A percentile compares a stretch with the other conserved stretches of the same genome.
These are phyloP conservation scores for Aspergillus melleus DNA, from an alignment of 2,329 filamentous ascomycete genomes.

Conservation along the genomic window DNA sequence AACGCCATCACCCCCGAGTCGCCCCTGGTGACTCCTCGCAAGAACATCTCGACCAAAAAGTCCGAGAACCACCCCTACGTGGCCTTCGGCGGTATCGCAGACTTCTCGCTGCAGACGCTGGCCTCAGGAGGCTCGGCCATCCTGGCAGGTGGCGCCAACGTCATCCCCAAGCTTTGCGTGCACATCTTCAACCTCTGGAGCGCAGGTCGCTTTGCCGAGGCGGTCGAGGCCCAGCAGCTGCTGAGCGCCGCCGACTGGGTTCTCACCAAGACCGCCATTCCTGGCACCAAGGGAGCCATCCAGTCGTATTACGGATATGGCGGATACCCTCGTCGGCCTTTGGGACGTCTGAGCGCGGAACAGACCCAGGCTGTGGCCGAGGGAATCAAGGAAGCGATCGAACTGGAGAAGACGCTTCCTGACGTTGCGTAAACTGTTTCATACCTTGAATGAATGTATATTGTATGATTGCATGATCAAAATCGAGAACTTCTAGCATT, in stretches of 20 bases:
- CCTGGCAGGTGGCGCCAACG: conserved; percentile 84
- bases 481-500: neutral
- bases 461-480: neutral
- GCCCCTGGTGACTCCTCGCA: conserved; percentile 29
- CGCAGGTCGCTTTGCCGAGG: conserved; percentile 73
- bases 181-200: conserved; percentile 77
- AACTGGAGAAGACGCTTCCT: conserved; percentile 35
- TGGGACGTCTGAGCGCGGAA: conserved; percentile 33
- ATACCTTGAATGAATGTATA: conserved; percentile 3
- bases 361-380: conserved; percentile 32
- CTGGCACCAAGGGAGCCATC: conserved; percentile 81
- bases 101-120: conserved; percentile 82
- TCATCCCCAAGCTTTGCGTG: conserved; percentile 80
- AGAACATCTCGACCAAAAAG: conserved; percentile 28
- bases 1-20: conserved; percentile 65
- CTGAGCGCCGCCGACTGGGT: conserved; percentile 81
- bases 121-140: conserved; percentile 79
- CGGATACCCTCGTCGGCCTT: conserved; percentile 70
- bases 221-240: conserved; percentile 71
- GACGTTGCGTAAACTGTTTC: conserved; percentile 32
- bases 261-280: conserved; percentile 78
- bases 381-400: conserved; percentile 38
- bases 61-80: conserved; percentile 60
- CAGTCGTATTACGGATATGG: conserved; percentile 83
- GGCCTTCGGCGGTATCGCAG: conserved; percentile 85